Conservation (phyloP, 176 grass and related monocot species). For the Triticum dicoccoides region DNA sequence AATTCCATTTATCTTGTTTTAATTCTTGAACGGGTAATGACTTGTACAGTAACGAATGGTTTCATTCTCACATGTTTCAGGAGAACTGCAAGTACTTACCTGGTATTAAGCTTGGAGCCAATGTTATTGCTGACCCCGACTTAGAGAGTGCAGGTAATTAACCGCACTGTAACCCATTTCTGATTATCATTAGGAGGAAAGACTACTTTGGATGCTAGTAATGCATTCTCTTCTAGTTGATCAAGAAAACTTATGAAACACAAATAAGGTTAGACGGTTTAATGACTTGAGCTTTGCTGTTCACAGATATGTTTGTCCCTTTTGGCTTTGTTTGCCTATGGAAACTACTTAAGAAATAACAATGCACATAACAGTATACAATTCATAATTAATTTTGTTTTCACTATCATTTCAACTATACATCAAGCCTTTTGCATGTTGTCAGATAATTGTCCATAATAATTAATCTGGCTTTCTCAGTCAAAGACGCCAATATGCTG, state of each 20-base stretch:
- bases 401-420: not conserved
- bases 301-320: not conserved
- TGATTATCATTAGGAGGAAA: not conserved
- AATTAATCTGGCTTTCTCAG: slow-evolving; percentile 34
- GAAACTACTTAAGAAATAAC: not conserved
- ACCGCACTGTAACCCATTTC: not conserved
- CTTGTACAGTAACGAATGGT: not conserved
- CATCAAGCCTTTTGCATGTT: not conserved
- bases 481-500: slow-evolving; percentile 87
- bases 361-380: not conserved
- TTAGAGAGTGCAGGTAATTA: slow-evolving; percentile 86
- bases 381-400: not conserved
- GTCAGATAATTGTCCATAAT: not conserved
- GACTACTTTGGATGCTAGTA: not conserved
- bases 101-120: slow-evolving; percentile 80
- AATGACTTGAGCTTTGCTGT: not conserved
- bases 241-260: not conserved
- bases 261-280: too few species aligned
- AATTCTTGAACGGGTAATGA: not conserved
- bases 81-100: slow-evolving; percentile 95
- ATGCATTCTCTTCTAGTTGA: not conserved
- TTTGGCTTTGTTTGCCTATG: not conserved
- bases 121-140: slow-evolving; percentile 86
- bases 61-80: slow-evolving; percentile 41
- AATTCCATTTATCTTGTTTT: not conserved